These are phyloP conservation scores for Chlorophyllum brunneum DNA, from an alignment of 768 basidiomycete species.

Conservation along the genomic window DNA sequence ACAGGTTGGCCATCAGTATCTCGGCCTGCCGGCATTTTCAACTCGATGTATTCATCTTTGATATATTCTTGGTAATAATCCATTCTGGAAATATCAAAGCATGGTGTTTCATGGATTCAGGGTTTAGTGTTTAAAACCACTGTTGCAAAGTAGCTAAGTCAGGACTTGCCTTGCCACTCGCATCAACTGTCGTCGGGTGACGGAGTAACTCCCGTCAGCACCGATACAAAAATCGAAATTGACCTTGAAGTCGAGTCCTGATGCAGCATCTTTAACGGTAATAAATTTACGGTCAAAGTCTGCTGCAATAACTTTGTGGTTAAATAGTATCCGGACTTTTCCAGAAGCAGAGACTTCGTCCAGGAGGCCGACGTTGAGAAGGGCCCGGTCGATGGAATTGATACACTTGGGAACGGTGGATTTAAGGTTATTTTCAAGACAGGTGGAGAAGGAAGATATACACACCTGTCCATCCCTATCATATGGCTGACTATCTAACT, in stretches of 20 bases:
- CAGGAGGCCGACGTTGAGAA: constrained; percentile 84
- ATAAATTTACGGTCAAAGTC: constrained; percentile 70
- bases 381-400: constrained; percentile 86
- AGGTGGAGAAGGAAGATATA: constrained; percentile 15
- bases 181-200: constrained; percentile 94
- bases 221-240: constrained; percentile 83
- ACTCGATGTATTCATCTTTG: constrained; percentile 92
- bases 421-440: constrained; percentile 16
- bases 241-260: constrained; percentile 39
- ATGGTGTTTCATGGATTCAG: constrained; percentile 27
- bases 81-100: constrained; percentile 58
- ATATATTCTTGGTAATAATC: constrained; percentile 95
- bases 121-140: background rate
- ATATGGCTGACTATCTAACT: constrained; percentile 79
- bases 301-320: constrained; percentile 71
- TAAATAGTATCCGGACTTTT: constrained; percentile 71
- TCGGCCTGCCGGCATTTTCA: constrained; percentile 86
- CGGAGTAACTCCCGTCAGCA: constrained; percentile 91
- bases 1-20: constrained; percentile 55
- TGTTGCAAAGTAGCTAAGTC: background rate
- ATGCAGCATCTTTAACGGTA: constrained; percentile 43
- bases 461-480: constrained; percentile 85
- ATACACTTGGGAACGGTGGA: constrained; percentile 62
- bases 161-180: constrained; percentile 73
- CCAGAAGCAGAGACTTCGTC: constrained; percentile 62